A percentile compares a stretch with the other conserved stretches of the same genome.
Conservation (phyloP, 2,329 filamentous ascomycete species). For the Lecanoromycetidae sp. region DNA sequence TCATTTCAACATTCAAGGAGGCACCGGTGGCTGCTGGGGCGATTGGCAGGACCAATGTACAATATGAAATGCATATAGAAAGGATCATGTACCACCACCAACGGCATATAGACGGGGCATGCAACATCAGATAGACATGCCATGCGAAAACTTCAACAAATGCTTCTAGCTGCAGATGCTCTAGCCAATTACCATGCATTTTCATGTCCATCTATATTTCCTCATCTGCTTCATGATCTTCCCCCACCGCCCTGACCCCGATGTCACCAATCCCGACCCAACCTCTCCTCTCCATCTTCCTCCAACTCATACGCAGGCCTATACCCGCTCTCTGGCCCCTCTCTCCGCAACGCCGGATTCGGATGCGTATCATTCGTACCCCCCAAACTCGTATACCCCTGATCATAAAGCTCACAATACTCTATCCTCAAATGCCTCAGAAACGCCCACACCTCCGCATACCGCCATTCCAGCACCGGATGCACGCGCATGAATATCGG, state of each 20-base stretch:
- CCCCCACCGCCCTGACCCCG: not conserved
- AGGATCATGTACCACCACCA: not conserved
- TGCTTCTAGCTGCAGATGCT: too few relatives aligned
- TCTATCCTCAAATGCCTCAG: conserved; percentile 65
- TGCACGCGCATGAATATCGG: conserved; percentile 86
- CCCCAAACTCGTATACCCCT: conserved; percentile 83
- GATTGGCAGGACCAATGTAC: not conserved
- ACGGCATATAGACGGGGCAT: too few relatives aligned
- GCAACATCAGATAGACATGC: too few relatives aligned
- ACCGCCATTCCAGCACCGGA: conserved; percentile 96
- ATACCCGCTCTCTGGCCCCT: conserved; percentile 34
- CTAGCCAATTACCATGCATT: too few relatives aligned
- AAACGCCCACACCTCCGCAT: conserved; percentile 90
- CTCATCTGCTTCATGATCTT: not conserved
- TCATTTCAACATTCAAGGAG: not conserved
- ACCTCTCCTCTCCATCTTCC: conserved; percentile 63
- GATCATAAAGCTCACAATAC: conserved; percentile 80
- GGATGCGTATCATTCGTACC: conserved; percentile 79
- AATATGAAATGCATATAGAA: not conserved
- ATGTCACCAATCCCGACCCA: conserved; percentile 50
- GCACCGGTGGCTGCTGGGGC: not conserved
- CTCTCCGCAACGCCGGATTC: conserved; percentile 58
- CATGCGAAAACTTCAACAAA: too few relatives aligned
- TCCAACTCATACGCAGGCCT: conserved; percentile 64
- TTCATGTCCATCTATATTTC: not conserved